Conservation (phyloP, 352 stramenopile species). For the Pythium vanterpoolii region DNA sequence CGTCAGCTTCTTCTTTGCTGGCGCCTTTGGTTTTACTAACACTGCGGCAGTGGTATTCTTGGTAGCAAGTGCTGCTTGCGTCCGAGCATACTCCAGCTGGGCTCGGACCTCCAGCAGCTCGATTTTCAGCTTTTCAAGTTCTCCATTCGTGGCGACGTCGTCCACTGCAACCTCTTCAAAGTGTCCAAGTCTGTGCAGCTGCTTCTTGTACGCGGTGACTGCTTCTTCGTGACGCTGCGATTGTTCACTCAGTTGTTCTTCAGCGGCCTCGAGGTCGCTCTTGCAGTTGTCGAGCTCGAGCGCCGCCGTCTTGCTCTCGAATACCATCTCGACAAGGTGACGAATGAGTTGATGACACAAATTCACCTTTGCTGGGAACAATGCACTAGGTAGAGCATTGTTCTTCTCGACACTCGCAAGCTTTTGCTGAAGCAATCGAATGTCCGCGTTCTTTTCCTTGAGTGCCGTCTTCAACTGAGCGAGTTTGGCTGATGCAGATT, state of each 20-base stretch:
- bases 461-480: conserved; percentile 34
- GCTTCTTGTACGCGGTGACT: conserved; percentile 24
- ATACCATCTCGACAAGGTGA: conserved; percentile 39
- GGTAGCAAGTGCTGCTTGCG: background rate
- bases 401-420: conserved; percentile 52
- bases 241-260: conserved; percentile 33
- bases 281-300: conserved; percentile 38
- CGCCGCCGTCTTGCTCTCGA: conserved; percentile 33
- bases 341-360: conserved; percentile 56
- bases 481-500: conserved; percentile 15
- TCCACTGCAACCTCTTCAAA: conserved; percentile 8
- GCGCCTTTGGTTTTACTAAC: conserved; percentile 35
- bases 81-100: conserved; percentile 17
- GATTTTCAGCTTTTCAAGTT: conserved; percentile 13
- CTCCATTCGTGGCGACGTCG: background rate
- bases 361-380: conserved; percentile 40
- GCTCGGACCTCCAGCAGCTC: conserved; percentile 25
- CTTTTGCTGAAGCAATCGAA: conserved; percentile 63
- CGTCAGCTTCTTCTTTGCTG: conserved; percentile 31
- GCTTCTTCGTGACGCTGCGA: conserved; percentile 23
- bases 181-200: conserved; percentile 22
- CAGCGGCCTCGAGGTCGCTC: conserved; percentile 27
- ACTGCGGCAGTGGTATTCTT: background rate
- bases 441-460: conserved; percentile 48
- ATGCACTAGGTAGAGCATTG: conserved; percentile 28